Base-by-base conservation (phyloP, 2,329 filamentous ascomycete genomes). In the Pseudogymnoascus sp. region DNA sequence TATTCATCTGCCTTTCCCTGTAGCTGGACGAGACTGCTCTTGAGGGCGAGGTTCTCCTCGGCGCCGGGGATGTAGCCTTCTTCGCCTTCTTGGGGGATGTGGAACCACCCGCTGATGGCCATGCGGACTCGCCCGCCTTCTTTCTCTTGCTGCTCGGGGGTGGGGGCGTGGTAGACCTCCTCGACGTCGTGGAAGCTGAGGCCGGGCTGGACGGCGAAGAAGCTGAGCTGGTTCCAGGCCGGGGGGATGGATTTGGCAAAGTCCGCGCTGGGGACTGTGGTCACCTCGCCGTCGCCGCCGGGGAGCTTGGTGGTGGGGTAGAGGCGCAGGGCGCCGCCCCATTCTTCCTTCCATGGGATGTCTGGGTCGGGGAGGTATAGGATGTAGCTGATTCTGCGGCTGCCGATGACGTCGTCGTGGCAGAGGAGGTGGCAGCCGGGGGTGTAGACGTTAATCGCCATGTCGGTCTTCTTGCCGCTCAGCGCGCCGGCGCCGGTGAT, bases 391-490 rank as follows among this genome's bases (percentile, higher is more conserved):
- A 99, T 88, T 68, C 93, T 88, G 65, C 95, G 85, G 72, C 89
- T 96, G n/a, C 95, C 95, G 75, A 99, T 99, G 65, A 99, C 95
- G 77, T 99, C 95, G 80, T 99, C 95, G 73, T 99, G 95, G 77
- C 95, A 97, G 31, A 99, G 82, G 26, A 99, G 82, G 75, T 96
- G 96, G 74, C 93, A 97, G 42, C 95, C 93, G 4, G 95, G 93
- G 0, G 92, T 97, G 76, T 99, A 99, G 60, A 99, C 88, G 74
- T 99, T 99, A 80, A 99, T 96, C 64, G 95, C 95, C 92, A 99
- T 96, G 76, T 99, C 95, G 17, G 95, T 97, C 82, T 97, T 99
- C 75, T 85, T 85, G 1, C 93, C 95, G 71, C 91, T 96, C 72
- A 99, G 77, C 64, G 91, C 87, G 0, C 95, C 95, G 64, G 91